Conservation (phyloP, 2,329 filamentous ascomycete genomes). For the Conoideocrella luteorostrata region DNA sequence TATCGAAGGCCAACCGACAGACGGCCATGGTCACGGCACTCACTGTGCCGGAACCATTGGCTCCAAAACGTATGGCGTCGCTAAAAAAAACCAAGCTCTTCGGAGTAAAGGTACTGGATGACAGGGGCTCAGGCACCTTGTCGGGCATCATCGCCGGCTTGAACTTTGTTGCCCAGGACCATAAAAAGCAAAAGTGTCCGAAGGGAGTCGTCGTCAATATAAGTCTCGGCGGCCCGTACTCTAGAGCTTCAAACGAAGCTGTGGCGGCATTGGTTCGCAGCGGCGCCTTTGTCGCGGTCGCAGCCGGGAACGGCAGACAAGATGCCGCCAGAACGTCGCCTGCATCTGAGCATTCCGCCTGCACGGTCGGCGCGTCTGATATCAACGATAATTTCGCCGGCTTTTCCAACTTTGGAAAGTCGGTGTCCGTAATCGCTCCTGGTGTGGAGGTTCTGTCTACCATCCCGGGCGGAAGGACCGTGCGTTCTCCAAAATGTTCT, state of each 20-base stretch:
- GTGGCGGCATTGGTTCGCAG: conserved; percentile 32
- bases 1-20: conserved; percentile 21
- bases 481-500: too few species aligned
- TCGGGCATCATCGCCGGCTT: conserved; percentile 34
- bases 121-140: conserved; percentile 25
- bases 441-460: conserved; percentile 36
- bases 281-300: conserved; percentile 43
- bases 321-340: conserved; percentile 13
- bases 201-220: conserved; percentile 42
- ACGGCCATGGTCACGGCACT: conserved; percentile 20
- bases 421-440: conserved; percentile 41
- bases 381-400: conserved; percentile 26
- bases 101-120: conserved; percentile 32
- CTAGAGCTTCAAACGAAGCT: conserved; percentile 38
- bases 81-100: conserved; percentile 32
- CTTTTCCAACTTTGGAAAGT: conserved; percentile 37
- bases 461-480: conserved; percentile 33
- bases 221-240: conserved; percentile 40
- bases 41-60: conserved; percentile 26
- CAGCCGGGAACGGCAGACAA: conserved; percentile 37
- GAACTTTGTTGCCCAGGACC: conserved; percentile 30
- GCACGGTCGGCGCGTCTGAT: conserved; percentile 14
- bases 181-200: conserved; percentile 26
- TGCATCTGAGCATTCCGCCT: conserved; percentile 14
- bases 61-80: conserved; percentile 30